These are phyloP conservation scores for Ogataea wickerhamii DNA, from an alignment of 805 yeast genomes.

Conservation along the genomic window DNA sequence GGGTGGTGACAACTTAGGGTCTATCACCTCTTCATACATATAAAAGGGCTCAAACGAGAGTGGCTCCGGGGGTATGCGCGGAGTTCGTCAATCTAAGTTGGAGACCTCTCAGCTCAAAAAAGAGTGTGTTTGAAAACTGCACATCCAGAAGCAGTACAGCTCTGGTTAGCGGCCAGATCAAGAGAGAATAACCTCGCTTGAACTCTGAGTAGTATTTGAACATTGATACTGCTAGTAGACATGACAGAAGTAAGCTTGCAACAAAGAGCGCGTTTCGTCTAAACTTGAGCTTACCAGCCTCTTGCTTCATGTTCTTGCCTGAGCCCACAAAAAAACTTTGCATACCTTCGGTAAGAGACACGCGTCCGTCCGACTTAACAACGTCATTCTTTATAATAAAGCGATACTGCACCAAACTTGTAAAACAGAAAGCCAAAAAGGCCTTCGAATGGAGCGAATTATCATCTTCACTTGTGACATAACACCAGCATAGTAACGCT, in stretches of 20 bases:
- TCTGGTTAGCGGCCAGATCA: constrained; percentile 12
- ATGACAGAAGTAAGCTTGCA: constrained; percentile 7
- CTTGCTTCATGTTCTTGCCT: constrained; percentile 19
- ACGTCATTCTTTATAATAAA: constrained; percentile 24
- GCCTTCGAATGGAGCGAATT: constrained; percentile 27
- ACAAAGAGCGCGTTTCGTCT: constrained; percentile 18
- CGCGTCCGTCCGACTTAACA: constrained; percentile 1
- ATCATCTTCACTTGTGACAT: constrained; percentile 28
- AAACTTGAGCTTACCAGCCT: constrained; percentile 16
- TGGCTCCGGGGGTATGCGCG: constrained; percentile 2
- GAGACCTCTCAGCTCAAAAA: constrained; percentile 21
- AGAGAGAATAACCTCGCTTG: constrained; percentile 9
- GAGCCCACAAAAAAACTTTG: constrained; percentile 12
- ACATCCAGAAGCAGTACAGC: constrained; percentile 20
- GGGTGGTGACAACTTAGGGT: constrained; percentile 9
- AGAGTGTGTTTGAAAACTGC: constrained; percentile 20
- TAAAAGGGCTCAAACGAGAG: constrained; percentile 2
- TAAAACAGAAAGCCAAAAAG: constrained; percentile 22
- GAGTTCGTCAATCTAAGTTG: constrained; percentile 8
- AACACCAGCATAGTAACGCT: constrained; percentile 27
- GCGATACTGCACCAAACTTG: constrained; percentile 25
- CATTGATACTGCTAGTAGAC: constrained; percentile 14
- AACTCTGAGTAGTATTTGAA: constrained; percentile 19
- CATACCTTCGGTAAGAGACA: constrained; percentile 18
- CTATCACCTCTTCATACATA: neutral